Conservation (phyloP, 805 yeast genomes). For the Martiniozyma abietophila region DNA sequence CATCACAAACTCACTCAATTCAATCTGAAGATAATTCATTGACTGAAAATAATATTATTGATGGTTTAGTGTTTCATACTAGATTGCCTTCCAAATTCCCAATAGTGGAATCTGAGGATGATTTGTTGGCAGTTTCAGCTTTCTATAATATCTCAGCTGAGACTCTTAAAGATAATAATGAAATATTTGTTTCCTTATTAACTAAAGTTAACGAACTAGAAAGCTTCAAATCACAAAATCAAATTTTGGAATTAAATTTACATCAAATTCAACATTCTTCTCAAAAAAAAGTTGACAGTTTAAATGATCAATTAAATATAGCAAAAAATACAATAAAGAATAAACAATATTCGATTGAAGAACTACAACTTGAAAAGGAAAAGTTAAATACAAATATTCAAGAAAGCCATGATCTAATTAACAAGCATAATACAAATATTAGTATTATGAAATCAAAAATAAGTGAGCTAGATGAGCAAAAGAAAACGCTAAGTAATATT, state of each 20-base stretch:
- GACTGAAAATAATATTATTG: no score
- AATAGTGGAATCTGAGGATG: no score
- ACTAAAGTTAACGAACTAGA: constrained; percentile 27
- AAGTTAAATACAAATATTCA: constrained; percentile 9
- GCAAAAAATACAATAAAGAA: constrained; percentile 18
- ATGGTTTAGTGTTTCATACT: no score
- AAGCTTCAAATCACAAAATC: constrained; percentile 29
- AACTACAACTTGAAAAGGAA: constrained; percentile 16
- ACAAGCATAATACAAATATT: constrained; percentile 7
- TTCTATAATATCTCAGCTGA: constrained; percentile 26
- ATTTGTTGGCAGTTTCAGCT: constrained; percentile 22
- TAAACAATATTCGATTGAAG: constrained; percentile 15
- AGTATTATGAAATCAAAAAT: constrained; percentile 13
- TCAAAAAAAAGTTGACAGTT: constrained; percentile 24
- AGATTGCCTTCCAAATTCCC: no score
- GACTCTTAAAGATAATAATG: constrained; percentile 15
- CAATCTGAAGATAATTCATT: no score
- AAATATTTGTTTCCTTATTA: constrained; percentile 21
- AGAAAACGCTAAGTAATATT: constrained; percentile 26
- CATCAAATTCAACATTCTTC: constrained; percentile 32
- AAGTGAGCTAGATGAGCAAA: constrained; percentile 19
- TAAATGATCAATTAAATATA: constrained; percentile 24
- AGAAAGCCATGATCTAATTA: not conserved
- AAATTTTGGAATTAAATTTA: constrained; percentile 29
- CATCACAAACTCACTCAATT: no score